Percentiles rank a stretch among this genome's conserved stretches.
Conservation (phyloP, 495 filamentous ascomycete species). For the Penicillium flavigenum region DNA sequence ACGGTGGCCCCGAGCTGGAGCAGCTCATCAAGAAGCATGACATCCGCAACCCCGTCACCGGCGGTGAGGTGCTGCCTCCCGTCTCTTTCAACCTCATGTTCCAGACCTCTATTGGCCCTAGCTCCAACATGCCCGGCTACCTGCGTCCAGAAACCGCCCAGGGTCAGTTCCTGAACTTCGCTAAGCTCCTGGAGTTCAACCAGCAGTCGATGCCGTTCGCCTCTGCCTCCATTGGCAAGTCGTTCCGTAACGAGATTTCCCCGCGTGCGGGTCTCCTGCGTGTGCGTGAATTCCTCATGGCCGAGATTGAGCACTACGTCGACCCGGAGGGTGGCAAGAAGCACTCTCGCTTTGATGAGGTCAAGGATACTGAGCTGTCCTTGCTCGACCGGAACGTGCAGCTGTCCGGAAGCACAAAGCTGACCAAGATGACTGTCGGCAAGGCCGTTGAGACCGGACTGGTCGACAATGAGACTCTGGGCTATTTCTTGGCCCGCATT, state of each 20-base stretch:
- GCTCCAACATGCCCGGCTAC: slow-evolving; percentile 61
- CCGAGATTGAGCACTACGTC: slow-evolving; percentile 73
- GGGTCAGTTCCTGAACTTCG: slow-evolving; percentile 67
- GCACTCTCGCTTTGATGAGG: slow-evolving; percentile 62
- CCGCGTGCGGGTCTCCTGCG: slow-evolving; percentile 65
- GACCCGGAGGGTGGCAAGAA: slow-evolving; percentile 71
- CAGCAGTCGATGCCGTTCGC: slow-evolving; percentile 70
- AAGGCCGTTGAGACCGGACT: slow-evolving; percentile 65
- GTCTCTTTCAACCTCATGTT: slow-evolving; percentile 77
- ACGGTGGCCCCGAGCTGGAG: slow-evolving; percentile 62
- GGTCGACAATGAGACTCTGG: slow-evolving; percentile 84
- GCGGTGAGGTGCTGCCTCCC: slow-evolving; percentile 59
- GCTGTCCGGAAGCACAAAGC: slow-evolving; percentile 63
- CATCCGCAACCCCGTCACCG: slow-evolving; percentile 64
- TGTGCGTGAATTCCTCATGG: slow-evolving; percentile 73
- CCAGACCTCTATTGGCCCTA: slow-evolving; percentile 67
- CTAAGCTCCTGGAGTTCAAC: slow-evolving; percentile 70
- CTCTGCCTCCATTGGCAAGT: slow-evolving; percentile 73
- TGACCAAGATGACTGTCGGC: slow-evolving; percentile 61
- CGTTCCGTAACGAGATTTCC: slow-evolving; percentile 73
- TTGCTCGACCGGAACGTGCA: slow-evolving; percentile 72
- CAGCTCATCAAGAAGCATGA: slow-evolving; percentile 61
- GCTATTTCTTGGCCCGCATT: slow-evolving; percentile 81
- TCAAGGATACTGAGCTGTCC: slow-evolving; percentile 60
- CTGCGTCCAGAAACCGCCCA: slow-evolving; percentile 68